Percentiles rank a stretch among this genome's conserved stretches.
Conservation (phyloP, 116 monocot species). For the Posidonia oceanica region DNA sequence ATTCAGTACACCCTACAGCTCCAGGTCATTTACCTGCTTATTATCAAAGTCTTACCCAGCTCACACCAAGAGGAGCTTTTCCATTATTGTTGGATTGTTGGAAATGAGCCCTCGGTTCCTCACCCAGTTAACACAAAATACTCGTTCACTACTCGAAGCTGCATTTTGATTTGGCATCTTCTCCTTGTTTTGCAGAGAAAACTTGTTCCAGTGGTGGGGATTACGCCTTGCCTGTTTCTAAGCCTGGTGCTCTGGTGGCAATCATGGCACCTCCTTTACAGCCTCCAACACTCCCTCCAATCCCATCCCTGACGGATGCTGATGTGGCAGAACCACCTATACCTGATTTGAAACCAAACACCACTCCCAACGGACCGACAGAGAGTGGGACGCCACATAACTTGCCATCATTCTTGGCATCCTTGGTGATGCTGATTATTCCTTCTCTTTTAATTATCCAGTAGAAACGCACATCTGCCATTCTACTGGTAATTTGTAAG, state of each 20-base stretch:
- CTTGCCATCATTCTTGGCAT: background rate
- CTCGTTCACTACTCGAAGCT: no score
- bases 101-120: background rate
- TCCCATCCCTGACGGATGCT: background rate
- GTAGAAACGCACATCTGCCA: background rate
- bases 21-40: background rate
- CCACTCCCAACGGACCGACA: background rate
- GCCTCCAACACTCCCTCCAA: slow-evolving; percentile 1
- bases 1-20: background rate
- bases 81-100: background rate
- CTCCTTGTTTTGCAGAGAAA: background rate
- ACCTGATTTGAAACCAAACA: background rate
- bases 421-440: background rate
- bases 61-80: background rate
- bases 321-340: slow-evolving; percentile 1
- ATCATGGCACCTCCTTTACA: background rate
- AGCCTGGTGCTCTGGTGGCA: background rate
- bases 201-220: background rate
- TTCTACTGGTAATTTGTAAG: no score
- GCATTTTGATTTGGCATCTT: no score
- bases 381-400: background rate
- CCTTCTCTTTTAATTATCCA: background rate
- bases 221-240: background rate
- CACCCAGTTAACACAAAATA: background rate
- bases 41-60: background rate